These are phyloP conservation scores for Cladorrhinum samala DNA, from an alignment of 495 filamentous ascomycete species.

Conservation along the genomic window DNA sequence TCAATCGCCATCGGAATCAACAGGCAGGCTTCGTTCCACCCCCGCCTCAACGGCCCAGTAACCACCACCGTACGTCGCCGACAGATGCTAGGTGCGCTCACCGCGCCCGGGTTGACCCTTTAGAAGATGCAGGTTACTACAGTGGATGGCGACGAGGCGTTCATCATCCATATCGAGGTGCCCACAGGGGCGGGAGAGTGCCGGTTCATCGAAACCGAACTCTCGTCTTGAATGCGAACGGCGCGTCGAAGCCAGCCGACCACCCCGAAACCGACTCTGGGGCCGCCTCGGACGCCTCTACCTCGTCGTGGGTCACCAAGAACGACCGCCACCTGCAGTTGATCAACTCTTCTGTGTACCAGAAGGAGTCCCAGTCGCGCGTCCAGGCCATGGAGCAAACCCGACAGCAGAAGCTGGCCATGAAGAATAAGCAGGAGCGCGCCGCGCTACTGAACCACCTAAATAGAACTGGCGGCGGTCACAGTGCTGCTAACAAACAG, in stretches of 20 bases:
- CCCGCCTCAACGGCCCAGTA: not conserved
- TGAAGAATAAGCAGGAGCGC: constrained; percentile 60
- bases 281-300: constrained; percentile 33
- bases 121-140: constrained; percentile 20
- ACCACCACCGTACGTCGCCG: constrained; percentile 23
- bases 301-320: constrained; percentile 65
- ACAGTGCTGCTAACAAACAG: constrained; percentile 30
- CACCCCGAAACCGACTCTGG: constrained; percentile 22
- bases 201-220: constrained; percentile 62
- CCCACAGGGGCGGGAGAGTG: constrained; percentile 36
- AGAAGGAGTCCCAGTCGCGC: constrained; percentile 65
- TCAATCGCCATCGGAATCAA: constrained; percentile 76
- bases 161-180: constrained; percentile 35
- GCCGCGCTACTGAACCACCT: constrained; percentile 46
- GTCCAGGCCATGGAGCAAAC: constrained; percentile 70
- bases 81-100: not conserved
- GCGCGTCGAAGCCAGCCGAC: constrained; percentile 19
- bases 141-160: constrained; percentile 29
- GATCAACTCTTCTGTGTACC: constrained; percentile 78
- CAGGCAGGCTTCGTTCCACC: constrained; percentile 28
- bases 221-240: constrained; percentile 57
- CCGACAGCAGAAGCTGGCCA: constrained; percentile 51
- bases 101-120: constrained; percentile 15
- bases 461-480: constrained; percentile 30
- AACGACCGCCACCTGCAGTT: constrained; percentile 81